Evolutionary conservation across 371 early-diverging fungal genomes (phyloP), one percentile per base, ranked within the genome.

Genomic region (Mucor mucedo): DNA sequence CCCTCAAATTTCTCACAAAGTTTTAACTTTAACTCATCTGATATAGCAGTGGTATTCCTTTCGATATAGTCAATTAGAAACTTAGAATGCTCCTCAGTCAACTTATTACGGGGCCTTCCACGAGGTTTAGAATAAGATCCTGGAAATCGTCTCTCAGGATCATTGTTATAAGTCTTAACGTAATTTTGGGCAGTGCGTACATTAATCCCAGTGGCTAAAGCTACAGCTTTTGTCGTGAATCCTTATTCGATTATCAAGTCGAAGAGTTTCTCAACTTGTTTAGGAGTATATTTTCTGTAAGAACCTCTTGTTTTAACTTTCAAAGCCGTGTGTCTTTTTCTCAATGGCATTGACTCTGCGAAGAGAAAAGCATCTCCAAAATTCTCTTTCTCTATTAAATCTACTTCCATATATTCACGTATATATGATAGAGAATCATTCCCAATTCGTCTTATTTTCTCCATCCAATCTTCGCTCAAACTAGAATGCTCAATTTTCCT

Each of bases 1-100:
- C 59, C 65, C 59, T 65, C 65, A 65, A 65, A 65, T 59, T 58
- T 64, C 65, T 64, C 58, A 64, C 58, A 64, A 64, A 58, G 38
- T 49, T 64, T 64, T 64, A 55, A 64, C 56, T 33, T 45, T 64
- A 49, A 48, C 48, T 48, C 62, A 55, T 29, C 29, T 48, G 48
- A 40, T 62, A 63, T 41, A 63, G 63, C 63, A 63, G 57, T 63
- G 14, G 52, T 63, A 53, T 58, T 53, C 42, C 56, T 57, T 57
- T 65, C 39, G 58, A 65, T 48, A 65, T 58, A 66, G 60, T 55
- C 60, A 48, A 66, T 56, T 48, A 60, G 44, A 60, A 66, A 60
- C 50, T 60, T 66, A 60, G 66, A 66, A 60, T 60, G 60, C 52
- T 59, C 59, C 53, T 53, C 65, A 64, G 59, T 64, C 54, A 66